A percentile compares a stretch with the other conserved stretches of the same genome.
phyloP scores from a whole-genome alignment of 2,329 filamentous ascomycete species.

The Akanthomyces dipterigenus region DNA sequence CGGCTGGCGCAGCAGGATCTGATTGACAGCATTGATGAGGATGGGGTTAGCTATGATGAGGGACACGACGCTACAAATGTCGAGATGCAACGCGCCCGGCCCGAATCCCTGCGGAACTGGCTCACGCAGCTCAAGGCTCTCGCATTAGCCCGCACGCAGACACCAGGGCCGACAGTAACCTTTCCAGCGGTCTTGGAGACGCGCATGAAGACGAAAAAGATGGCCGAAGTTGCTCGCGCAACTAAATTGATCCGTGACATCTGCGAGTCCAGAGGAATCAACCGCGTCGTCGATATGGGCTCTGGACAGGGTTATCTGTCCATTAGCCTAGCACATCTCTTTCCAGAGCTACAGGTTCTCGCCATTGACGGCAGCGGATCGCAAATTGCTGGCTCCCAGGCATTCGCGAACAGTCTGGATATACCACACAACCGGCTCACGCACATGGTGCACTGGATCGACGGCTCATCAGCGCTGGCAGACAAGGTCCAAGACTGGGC shows the following conservation, averaged over 20 bases:
- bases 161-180: slow-evolving; percentile 8
- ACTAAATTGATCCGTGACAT: slow-evolving; percentile 20
- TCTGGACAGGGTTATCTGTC: slow-evolving; percentile 27
- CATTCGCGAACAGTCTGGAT: slow-evolving; percentile 18
- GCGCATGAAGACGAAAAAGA: slow-evolving; percentile 27
- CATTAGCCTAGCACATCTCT: slow-evolving; percentile 22
- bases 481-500: slow-evolving; percentile 23
- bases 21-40: slow-evolving; percentile 23
- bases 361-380: slow-evolving; percentile 26
- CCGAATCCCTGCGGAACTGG: slow-evolving; percentile 20
- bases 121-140: slow-evolving; percentile 18
- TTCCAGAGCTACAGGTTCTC: slow-evolving; percentile 21
- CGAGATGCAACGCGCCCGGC: neutral
- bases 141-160: slow-evolving; percentile 19
- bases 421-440: slow-evolving; percentile 17
- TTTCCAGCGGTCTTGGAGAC: slow-evolving; percentile 19
- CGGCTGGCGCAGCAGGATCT: slow-evolving; percentile 24
- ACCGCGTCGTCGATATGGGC: slow-evolving; percentile 22
- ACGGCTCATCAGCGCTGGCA: slow-evolving; percentile 18
- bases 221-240: slow-evolving; percentile 23
- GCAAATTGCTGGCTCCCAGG: slow-evolving; percentile 22
- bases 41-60: neutral
- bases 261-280: slow-evolving; percentile 20
- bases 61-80: neutral
- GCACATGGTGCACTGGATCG: slow-evolving; percentile 23